phyloP scores from a whole-genome alignment of 306 rosid genomes.

The Gillenia trifoliata region DNA sequence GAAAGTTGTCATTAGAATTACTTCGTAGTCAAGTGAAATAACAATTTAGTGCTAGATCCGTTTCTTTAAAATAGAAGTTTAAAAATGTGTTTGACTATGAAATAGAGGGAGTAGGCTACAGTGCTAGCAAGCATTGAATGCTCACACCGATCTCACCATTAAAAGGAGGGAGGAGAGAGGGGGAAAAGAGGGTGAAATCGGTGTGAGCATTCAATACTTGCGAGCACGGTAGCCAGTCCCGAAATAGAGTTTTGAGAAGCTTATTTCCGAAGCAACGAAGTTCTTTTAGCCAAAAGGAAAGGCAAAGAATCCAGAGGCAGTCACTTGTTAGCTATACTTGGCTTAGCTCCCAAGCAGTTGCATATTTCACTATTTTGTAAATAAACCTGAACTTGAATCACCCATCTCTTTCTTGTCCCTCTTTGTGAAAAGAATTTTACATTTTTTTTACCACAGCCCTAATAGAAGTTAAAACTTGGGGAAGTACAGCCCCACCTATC shows the following conservation, averaged over 20 bases:
- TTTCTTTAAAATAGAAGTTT: too few relatives aligned
- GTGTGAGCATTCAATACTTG: too few relatives aligned
- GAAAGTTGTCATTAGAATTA: too few relatives aligned
- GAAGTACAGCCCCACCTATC: slow-evolving; percentile 43
- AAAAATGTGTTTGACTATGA: background rate
- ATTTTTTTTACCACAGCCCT: slow-evolving; percentile 11
- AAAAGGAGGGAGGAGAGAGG: too few relatives aligned
- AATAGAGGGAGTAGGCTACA: too few relatives aligned
- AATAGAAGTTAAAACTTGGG: slow-evolving; percentile 25
- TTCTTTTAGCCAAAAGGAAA: background rate
- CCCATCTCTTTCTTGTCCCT: background rate
- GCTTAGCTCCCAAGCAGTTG: background rate
- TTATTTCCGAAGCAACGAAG: background rate
- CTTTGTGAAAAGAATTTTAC: background rate
- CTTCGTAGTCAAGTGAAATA: background rate
- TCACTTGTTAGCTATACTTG: background rate
- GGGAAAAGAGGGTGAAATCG: too few relatives aligned
- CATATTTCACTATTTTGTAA: background rate
- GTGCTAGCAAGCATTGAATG: too few relatives aligned
- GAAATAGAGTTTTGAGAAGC: background rate
- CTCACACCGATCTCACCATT: too few relatives aligned
- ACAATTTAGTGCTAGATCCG: background rate
- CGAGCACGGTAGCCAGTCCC: too few relatives aligned
- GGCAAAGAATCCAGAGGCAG: background rate
- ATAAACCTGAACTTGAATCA: background rate